Conservation (phyloP, 768 basidiomycete genomes). For the Calocera cornea region DNA sequence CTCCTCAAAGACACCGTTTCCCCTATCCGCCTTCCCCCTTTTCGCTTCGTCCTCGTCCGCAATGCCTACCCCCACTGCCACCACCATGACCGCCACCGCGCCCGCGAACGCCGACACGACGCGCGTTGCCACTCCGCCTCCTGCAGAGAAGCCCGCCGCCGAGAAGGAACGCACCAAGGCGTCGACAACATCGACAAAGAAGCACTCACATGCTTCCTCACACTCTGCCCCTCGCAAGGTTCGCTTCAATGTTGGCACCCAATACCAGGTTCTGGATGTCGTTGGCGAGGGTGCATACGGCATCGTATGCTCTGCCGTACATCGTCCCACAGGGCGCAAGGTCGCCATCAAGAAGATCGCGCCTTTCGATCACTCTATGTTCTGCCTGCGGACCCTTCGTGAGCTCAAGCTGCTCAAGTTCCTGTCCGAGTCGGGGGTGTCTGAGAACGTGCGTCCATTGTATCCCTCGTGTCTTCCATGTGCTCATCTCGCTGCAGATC, state of each 20-base stretch:
- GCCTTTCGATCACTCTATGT: conserved; percentile 91
- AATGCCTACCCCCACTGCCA: not conserved
- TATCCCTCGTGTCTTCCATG: not conserved
- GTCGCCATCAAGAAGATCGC: conserved; percentile 95
- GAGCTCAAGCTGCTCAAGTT: conserved; percentile 83
- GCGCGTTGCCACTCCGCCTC: not conserved
- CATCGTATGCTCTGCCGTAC: conserved; percentile 75
- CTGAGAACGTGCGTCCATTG: conserved; percentile 18
- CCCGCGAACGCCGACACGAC: not conserved
- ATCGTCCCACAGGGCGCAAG: conserved; percentile 60
- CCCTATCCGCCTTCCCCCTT: not conserved
- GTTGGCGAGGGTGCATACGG: conserved; percentile 95
- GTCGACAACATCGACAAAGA: conserved; percentile 14
- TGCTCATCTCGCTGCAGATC: conserved; percentile 71
- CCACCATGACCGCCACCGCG: not conserved
- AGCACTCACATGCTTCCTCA: not conserved
- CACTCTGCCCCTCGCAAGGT: conserved; percentile 12
- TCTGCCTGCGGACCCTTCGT: conserved; percentile 66
- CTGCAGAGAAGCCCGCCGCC: not conserved
- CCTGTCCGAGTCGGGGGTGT: conserved; percentile 19
- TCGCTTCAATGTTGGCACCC: conserved; percentile 37
- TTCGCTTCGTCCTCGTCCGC: not conserved
- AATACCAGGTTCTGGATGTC: conserved; percentile 71
- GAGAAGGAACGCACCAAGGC: conserved; percentile 13
- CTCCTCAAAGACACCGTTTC: not conserved